Percentiles rank a stretch among this genome's conserved stretches.
phyloP scores from a whole-genome alignment of 208 protist species.

The Crithidia bombi region DNA sequence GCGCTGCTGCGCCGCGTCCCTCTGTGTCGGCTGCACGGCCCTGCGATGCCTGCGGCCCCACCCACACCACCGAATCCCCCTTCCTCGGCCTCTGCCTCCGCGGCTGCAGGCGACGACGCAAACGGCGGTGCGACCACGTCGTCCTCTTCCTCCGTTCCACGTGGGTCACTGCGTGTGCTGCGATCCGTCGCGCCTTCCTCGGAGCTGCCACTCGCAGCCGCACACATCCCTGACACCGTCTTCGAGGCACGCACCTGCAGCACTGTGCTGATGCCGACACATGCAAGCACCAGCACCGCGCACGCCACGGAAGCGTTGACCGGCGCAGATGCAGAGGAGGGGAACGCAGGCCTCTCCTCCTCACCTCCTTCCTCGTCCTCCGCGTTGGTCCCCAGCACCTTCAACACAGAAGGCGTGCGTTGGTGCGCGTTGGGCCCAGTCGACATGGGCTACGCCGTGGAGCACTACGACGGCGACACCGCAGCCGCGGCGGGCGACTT shows the following conservation, averaged over 20 bases:
- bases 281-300: neutral
- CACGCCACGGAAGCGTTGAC: too few relatives aligned
- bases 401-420: constrained; percentile 15
- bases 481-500: constrained; percentile 24
- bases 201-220: neutral
- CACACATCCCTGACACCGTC: neutral
- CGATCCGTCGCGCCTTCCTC: neutral
- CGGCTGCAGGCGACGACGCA: neutral
- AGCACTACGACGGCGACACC: constrained; percentile 47
- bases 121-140: neutral
- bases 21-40: neutral
- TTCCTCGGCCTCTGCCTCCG: neutral
- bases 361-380: neutral
- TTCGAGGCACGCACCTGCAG: constrained; percentile 15
- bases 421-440: constrained; percentile 44
- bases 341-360: neutral
- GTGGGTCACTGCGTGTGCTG: neutral
- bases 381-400: constrained; percentile 9
- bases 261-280: constrained; percentile 3
- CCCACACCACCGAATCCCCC: neutral
- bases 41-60: neutral
- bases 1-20: constrained; percentile 26
- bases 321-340: neutral
- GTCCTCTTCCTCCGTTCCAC: neutral
- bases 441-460: constrained; percentile 67